Conservation (phyloP, 2,329 filamentous ascomycete species). For the Lecanosticta acicola region DNA sequence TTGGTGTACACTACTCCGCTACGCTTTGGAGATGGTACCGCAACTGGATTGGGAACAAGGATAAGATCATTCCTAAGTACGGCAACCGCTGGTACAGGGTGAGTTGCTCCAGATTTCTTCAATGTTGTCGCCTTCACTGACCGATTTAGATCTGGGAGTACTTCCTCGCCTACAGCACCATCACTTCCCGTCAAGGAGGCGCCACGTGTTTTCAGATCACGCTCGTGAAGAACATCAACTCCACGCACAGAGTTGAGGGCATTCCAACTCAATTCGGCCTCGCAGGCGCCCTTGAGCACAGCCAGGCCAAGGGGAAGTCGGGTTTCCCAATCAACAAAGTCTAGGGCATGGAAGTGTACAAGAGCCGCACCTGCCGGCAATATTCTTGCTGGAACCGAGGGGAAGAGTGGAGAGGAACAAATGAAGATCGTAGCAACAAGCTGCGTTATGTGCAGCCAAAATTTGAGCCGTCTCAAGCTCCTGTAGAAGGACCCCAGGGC, state of each 20-base stretch:
- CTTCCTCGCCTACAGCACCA: slow-evolving; percentile 81
- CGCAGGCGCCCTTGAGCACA: slow-evolving; percentile 55
- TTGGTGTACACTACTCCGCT: slow-evolving; percentile 94
- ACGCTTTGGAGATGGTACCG: slow-evolving; percentile 98
- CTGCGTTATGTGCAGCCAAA: too few species aligned
- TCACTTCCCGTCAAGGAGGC: slow-evolving; percentile 74
- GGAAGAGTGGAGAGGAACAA: too few species aligned
- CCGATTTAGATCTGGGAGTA: slow-evolving; percentile 72
- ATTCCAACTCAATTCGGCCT: slow-evolving; percentile 64
- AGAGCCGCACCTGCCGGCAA: neutral
- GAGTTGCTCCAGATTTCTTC: slow-evolving; percentile 38
- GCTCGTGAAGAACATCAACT: slow-evolving; percentile 85
- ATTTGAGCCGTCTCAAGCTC: too few species aligned
- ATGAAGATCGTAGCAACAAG: too few species aligned
- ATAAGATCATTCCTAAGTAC: slow-evolving; percentile 92
- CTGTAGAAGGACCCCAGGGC: too few species aligned
- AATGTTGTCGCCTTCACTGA: slow-evolving; percentile 2
- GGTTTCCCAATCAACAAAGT: slow-evolving; percentile 28
- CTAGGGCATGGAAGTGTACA: slow-evolving; percentile 4
- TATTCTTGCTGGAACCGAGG: too few species aligned
- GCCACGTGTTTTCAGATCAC: slow-evolving; percentile 85
- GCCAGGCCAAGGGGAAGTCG: slow-evolving; percentile 34
- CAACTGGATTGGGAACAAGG: slow-evolving; percentile 92
- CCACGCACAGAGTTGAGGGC: slow-evolving; percentile 73
- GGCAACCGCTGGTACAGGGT: slow-evolving; percentile 92